These are phyloP conservation scores for Trypanosoma caninum DNA, from an alignment of 208 protist species.

Conservation along the genomic window DNA sequence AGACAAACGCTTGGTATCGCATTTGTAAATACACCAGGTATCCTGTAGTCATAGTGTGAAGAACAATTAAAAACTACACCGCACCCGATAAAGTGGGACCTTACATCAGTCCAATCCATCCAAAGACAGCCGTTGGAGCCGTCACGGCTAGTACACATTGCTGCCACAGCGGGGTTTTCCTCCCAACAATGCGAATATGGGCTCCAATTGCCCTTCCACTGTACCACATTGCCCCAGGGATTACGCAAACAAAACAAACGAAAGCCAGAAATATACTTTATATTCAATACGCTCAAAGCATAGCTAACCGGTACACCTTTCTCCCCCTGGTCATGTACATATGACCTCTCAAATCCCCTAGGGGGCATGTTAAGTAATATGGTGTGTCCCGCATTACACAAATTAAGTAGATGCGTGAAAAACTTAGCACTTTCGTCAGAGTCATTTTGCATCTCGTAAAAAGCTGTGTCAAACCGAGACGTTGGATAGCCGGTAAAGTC, in stretches of 20 bases:
- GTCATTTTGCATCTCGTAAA: slow-evolving; percentile 23
- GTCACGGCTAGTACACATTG: slow-evolving; percentile 30
- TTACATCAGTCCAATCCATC: slow-evolving; percentile 35
- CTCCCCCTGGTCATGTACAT: slow-evolving; percentile 26
- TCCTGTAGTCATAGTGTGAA: slow-evolving; percentile 22
- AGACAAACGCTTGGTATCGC: slow-evolving; percentile 18
- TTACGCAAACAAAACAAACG: slow-evolving; percentile 50
- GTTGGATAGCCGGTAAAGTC: slow-evolving; percentile 63
- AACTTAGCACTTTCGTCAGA: slow-evolving; percentile 29
- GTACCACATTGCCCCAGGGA: slow-evolving; percentile 41
- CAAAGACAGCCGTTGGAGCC: slow-evolving; percentile 31
- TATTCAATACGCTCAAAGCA: slow-evolving; percentile 45
- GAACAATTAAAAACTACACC: slow-evolving; percentile 22
- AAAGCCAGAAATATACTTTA: slow-evolving; percentile 11
- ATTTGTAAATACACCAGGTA: slow-evolving; percentile 22
- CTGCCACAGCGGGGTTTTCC: slow-evolving; percentile 35
- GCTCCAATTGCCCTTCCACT: slow-evolving; percentile 60
- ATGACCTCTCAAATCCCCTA: slow-evolving; percentile 24
- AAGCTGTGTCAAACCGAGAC: slow-evolving; percentile 36
- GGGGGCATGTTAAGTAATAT: slow-evolving; percentile 51
- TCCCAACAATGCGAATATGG: slow-evolving; percentile 38
- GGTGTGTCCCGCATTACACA: slow-evolving; percentile 35
- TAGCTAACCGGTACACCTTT: slow-evolving; percentile 47
- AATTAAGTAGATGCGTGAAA: slow-evolving; percentile 37
- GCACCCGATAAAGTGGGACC: slow-evolving; percentile 26